These are phyloP conservation scores for Fragosphaeria purpurea DNA, from an alignment of 2,329 filamentous ascomycete genomes.

Conservation along the genomic window DNA sequence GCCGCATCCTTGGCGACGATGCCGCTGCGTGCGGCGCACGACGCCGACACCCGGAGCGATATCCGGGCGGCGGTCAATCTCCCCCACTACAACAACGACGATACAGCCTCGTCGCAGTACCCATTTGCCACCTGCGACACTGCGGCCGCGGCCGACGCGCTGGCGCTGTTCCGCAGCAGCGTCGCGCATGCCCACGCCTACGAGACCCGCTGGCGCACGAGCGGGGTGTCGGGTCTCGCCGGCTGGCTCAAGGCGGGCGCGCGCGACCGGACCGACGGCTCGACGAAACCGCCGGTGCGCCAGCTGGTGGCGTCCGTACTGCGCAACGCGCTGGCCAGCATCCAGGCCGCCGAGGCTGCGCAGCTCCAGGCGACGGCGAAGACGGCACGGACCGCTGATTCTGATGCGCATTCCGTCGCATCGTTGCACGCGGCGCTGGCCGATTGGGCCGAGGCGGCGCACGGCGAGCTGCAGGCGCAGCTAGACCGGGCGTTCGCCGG, in stretches of 20 bases:
- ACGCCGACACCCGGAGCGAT: slow-evolving; percentile 15
- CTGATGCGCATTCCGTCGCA: slow-evolving; percentile 27
- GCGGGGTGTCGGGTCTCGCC: slow-evolving; percentile 54
- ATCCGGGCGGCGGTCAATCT: slow-evolving; percentile 48
- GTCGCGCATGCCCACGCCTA: slow-evolving; percentile 61
- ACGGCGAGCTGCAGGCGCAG: slow-evolving; percentile 71
- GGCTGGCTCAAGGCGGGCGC: slow-evolving; percentile 53
- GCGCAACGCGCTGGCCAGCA: slow-evolving; percentile 37
- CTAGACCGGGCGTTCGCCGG: slow-evolving; percentile 69
- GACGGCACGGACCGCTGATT: neutral
- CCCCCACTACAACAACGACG: slow-evolving; percentile 9
- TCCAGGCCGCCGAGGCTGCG: slow-evolving; percentile 39
- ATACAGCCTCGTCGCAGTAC: slow-evolving; percentile 29
- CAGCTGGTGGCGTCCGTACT: slow-evolving; percentile 59
- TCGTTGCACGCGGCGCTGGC: slow-evolving; percentile 51
- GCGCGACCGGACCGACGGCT: slow-evolving; percentile 26
- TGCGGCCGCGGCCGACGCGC: slow-evolving; percentile 47
- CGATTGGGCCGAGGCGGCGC: slow-evolving; percentile 68
- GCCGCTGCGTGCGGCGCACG: slow-evolving; percentile 26
- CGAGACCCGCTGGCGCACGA: slow-evolving; percentile 63
- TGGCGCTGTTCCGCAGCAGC: slow-evolving; percentile 59
- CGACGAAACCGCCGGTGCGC: slow-evolving; percentile 56
- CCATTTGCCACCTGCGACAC: slow-evolving; percentile 54
- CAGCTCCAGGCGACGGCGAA: slow-evolving; percentile 14
- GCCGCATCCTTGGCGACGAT: slow-evolving; percentile 43